Base-by-base conservation (phyloP, 345 rosid species). In the Arabis alpina region DNA sequence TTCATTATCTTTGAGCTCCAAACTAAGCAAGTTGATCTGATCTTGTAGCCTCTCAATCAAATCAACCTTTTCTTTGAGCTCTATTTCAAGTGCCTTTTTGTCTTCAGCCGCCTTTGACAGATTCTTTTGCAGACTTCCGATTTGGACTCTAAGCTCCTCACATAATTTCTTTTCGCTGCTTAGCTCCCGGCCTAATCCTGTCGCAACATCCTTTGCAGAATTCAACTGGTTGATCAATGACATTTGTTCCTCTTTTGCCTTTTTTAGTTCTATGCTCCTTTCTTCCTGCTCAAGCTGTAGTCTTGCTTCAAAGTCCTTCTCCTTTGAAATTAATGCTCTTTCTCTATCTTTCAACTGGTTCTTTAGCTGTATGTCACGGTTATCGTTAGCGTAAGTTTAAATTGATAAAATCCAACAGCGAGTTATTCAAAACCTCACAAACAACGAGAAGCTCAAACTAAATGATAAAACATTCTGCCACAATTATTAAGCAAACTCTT, bases 181-280 rank as follows among this genome's bases (percentile, higher is more conserved):
- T 43, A 91, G 85, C 84, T 91, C 97, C 72, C 72, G 80, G 51
- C 88, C 99, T 67, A 91, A 77, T 39, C 78, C 87, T 51, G 81
- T 32, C 73, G 88, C 82, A 42, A 84, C 73, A 47, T 68, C 75
- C 66, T 88, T 87, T 4, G 97, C 97, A 41, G 85, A 80, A 64
- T 68, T 85, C 43, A 94, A 74, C 82, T 82, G 88, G 70, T 76
- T 79, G 69, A 70, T 34, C 39, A 91, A 57, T 72, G 81, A 75
- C 64, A 73, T 77, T 48, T 84, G 80, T 32, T 89, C 97, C 58
- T 85, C 95, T 78, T 81, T 82, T 40, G 82, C 87, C 64, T 74
- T 83, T 45, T 84, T 80, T 25, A 79, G 74, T 61, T 76, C 78
- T 48, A 73, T 82, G 66, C 65, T 70, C 24, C 78, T 67, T 63